Evolutionary conservation across 345 rosid genomes (phyloP).

Genomic region (Microcos paniculata): DNA sequence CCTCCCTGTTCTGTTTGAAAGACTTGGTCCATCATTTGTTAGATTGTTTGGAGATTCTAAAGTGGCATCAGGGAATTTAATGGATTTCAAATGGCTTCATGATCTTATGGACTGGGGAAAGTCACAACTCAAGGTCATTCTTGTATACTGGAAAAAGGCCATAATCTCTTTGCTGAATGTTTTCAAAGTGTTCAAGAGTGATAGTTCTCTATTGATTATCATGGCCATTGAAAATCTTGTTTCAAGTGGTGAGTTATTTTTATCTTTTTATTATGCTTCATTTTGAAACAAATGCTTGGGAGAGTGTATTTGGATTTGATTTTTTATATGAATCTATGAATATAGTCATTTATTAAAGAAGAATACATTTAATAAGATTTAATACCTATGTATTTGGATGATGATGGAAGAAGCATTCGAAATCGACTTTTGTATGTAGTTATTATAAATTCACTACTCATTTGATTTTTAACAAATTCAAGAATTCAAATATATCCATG

Average conservation of each 20-base stretch:
- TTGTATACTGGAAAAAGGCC: constrained; percentile 85
- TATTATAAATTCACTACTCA: constrained; percentile 1
- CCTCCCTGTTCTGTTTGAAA: constrained; percentile 68
- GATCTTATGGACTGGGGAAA: constrained; percentile 92
- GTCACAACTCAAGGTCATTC: constrained; percentile 78
- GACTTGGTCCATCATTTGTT: constrained; percentile 37
- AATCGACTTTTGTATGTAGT: background rate
- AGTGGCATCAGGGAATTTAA: constrained; percentile 30
- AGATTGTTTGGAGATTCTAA: constrained; percentile 34
- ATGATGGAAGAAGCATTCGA: background rate
- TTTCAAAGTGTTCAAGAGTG: constrained; percentile 46
- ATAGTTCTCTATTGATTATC: constrained; percentile 34
- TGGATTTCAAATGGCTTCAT: constrained; percentile 77
- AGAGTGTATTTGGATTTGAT: background rate
- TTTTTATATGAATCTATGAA: background rate
- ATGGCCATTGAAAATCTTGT: constrained; percentile 56
- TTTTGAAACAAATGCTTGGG: background rate
- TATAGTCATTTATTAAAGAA: background rate
- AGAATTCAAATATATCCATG: background rate
- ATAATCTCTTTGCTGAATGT: constrained; percentile 53
- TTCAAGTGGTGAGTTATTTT: constrained; percentile 55
- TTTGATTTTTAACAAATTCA: background rate
- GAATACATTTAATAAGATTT: background rate
- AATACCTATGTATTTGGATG: background rate
- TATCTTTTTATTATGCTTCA: background rate